phyloP scores from a whole-genome alignment of 441 rosid genomes.

The Pelargonium citronellum region DNA sequence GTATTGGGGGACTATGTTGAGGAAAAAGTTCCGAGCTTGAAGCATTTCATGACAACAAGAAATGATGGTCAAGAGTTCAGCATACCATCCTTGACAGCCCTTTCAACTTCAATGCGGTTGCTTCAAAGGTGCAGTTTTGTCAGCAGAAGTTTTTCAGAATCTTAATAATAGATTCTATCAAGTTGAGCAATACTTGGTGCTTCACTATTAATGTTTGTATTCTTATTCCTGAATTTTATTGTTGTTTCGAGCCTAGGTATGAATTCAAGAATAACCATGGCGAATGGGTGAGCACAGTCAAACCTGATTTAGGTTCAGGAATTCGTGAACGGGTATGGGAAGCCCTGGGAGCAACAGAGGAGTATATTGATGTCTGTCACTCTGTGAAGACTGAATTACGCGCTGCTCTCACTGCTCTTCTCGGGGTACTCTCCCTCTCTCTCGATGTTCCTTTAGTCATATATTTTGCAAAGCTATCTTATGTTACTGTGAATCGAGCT shows the following conservation, averaged over 20 bases:
- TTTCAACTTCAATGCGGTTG: conserved; percentile 60
- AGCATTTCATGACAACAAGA: conserved; percentile 46
- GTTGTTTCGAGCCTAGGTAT: conserved; percentile 35
- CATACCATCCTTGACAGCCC: conserved; percentile 67
- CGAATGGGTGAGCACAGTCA: conserved; percentile 59
- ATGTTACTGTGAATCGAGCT: too few relatives aligned
- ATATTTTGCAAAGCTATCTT: too few relatives aligned
- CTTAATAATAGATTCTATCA: background rate
- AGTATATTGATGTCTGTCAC: conserved; percentile 39
- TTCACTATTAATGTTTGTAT: too few relatives aligned
- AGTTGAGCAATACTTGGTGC: too few relatives aligned
- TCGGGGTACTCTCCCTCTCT: conserved; percentile 49
- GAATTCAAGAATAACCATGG: conserved; percentile 81
- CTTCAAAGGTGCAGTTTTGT: conserved; percentile 48
- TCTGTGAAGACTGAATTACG: conserved; percentile 46
- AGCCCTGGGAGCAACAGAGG: conserved; percentile 47
- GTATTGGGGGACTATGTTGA: conserved; percentile 55
- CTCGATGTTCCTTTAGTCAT: background rate
- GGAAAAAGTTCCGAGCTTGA: conserved; percentile 61
- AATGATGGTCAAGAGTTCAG: conserved; percentile 31
- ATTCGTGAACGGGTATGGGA: conserved; percentile 56
- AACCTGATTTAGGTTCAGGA: conserved; percentile 69
- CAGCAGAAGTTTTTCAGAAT: conserved; percentile 5
- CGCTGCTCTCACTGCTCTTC: conserved; percentile 55
- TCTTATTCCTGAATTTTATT: conserved; percentile 16